Evolutionary conservation across 352 stramenopile genomes (phyloP).

Genomic region (Phytophthora palmivora): DNA sequence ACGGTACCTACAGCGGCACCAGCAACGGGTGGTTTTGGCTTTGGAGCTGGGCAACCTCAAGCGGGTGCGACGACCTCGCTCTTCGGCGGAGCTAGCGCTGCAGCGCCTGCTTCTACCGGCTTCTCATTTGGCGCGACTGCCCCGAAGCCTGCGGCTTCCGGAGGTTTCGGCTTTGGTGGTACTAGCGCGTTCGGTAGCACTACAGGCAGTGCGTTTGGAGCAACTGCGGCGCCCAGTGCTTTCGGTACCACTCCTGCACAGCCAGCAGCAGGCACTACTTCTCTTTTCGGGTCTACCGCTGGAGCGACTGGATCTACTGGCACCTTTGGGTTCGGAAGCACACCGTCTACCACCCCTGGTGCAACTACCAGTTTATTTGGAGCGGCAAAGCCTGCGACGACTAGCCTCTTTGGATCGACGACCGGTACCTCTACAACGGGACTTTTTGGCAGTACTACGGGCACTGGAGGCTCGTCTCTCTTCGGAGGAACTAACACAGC

Average conservation of each 20-base stretch:
- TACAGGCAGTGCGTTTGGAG: slow-evolving; percentile 43
- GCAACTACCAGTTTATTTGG: slow-evolving; percentile 53
- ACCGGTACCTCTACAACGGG: slow-evolving; percentile 27
- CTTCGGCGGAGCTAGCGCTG: slow-evolving; percentile 44
- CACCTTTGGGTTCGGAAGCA: slow-evolving; percentile 53
- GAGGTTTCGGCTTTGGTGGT: slow-evolving; percentile 53
- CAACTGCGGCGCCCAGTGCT: slow-evolving; percentile 38
- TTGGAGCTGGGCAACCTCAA: slow-evolving; percentile 43
- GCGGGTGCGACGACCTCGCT: slow-evolving; percentile 43
- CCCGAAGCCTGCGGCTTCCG: slow-evolving; percentile 41
- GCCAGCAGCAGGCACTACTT: slow-evolving; percentile 41
- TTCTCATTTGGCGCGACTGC: slow-evolving; percentile 52
- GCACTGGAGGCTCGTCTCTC: slow-evolving; percentile 45
- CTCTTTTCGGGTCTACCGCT: slow-evolving; percentile 47
- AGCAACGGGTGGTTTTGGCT: slow-evolving; percentile 48
- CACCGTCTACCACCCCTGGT: slow-evolving; percentile 29
- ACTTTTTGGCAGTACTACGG: slow-evolving; percentile 41
- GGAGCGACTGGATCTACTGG: slow-evolving; percentile 36
- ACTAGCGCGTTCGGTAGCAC: slow-evolving; percentile 45
- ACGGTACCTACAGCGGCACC: slow-evolving; percentile 37
- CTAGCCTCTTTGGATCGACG: slow-evolving; percentile 49
- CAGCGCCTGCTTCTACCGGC: slow-evolving; percentile 39
- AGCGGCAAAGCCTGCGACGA: slow-evolving; percentile 41
- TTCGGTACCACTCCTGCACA: slow-evolving; percentile 47
- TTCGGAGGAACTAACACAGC: slow-evolving; percentile 42